phyloP scores from a whole-genome alignment of 495 filamentous ascomycete genomes.

The Neurospora tetrasperma region DNA sequence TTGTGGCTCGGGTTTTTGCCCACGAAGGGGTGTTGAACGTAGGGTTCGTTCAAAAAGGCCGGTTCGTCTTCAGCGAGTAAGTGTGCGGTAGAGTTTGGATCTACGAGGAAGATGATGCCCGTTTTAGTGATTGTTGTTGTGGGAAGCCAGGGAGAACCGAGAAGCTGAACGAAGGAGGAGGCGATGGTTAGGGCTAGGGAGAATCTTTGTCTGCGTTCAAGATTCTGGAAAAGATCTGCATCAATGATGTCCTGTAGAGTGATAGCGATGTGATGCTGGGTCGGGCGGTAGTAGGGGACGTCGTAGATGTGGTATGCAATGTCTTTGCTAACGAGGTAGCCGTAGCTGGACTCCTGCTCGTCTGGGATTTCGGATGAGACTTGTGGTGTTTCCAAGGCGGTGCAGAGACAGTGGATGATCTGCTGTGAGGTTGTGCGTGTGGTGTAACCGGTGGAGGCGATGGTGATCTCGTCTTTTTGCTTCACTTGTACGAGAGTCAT shows the following conservation, averaged over 20 bases:
- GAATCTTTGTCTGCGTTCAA: slow-evolving; percentile 8
- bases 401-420: not conserved
- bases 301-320: slow-evolving; percentile 9
- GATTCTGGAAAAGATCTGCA: not conserved
- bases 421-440: not conserved
- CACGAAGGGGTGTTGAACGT: not conserved
- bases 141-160: slow-evolving; percentile 14
- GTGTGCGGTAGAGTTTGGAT: not conserved
- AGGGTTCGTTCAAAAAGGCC: not conserved
- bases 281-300: not conserved
- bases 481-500: not conserved
- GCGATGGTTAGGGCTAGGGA: slow-evolving; percentile 9
- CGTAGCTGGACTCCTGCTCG: not conserved
- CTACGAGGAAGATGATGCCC: slow-evolving; percentile 6
- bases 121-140: not conserved
- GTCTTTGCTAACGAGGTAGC: slow-evolving; percentile 6
- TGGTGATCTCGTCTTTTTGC: not conserved
- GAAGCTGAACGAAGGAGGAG: slow-evolving; percentile 15
- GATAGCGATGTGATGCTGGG: not conserved
- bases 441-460: not conserved
- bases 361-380: not conserved
- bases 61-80: not conserved
- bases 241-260: slow-evolving; percentile 12
- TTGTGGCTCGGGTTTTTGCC: not conserved
- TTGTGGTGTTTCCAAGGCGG: not conserved